Evolutionary conservation across 192 early-diverging fungal species (phyloP).

Genomic region (Geosiphon pyriformis): DNA sequence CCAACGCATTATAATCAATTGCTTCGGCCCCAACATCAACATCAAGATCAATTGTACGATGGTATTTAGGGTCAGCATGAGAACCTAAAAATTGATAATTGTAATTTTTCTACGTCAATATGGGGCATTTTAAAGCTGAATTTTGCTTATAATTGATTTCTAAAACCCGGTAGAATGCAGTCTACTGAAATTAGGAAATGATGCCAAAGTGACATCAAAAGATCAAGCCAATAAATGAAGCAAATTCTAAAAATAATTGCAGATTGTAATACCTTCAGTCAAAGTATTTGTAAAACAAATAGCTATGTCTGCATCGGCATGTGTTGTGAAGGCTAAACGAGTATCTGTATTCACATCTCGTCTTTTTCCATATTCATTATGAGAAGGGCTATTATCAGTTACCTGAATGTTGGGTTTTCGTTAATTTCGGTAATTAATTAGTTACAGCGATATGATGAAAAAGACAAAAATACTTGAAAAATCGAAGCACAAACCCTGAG

Average conservation of each 20-base stretch:
- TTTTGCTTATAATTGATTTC: no score
- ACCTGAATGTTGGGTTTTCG: constrained; percentile 55
- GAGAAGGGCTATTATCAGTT: constrained; percentile 62
- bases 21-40: constrained; percentile 85
- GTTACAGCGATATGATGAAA: no score
- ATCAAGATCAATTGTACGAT: constrained; percentile 65
- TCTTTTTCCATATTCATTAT: constrained; percentile 69
- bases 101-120: not conserved
- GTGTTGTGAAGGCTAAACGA: constrained; percentile 76
- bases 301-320: constrained; percentile 76
- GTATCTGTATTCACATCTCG: constrained; percentile 54
- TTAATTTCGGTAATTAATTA: no score
- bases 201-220: no score
- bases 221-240: not conserved
- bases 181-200: no score
- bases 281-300: constrained; percentile 82
- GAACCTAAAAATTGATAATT: constrained; percentile 34
- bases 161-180: no score
- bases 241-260: not conserved
- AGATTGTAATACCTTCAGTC: constrained; percentile 45
- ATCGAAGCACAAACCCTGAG: no score
- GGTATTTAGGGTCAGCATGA: constrained; percentile 45
- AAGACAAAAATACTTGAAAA: no score
- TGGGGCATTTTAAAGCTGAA: no score
- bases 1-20: constrained; percentile 63